Evolutionary conservation across 2,329 filamentous ascomycete genomes (phyloP), one percentile per base, ranked within the genome.

Genomic region (Plectosphaerella cucumerina): DNA sequence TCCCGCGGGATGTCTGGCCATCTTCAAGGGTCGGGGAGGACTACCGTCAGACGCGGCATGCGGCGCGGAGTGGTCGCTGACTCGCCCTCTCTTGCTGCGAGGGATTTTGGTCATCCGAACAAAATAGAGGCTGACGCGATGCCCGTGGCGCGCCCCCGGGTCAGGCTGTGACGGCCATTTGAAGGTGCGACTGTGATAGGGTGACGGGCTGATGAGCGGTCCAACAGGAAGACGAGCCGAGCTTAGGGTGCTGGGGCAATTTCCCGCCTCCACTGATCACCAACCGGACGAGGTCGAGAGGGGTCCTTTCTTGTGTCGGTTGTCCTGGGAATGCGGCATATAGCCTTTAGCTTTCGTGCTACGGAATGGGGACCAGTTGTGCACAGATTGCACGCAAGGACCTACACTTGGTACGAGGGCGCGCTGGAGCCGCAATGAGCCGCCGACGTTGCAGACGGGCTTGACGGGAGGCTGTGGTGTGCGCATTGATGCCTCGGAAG

Each of bases 201-300:
- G 45, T 39, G 45, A 47, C 23, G 33, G 23, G 14, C 31, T 22
- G 34, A 12, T 42, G 39, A 42, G 17, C 15, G 44, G 20, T 22
- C 44, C 45, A 47, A 47, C 45, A 47, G 45, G 45, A 47, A 47
- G 45, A 18, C 34, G 34, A 39, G 33, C 45, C 45, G 45, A 37
- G 14, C 33, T 20, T 18, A 31, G 34, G 34, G 18, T 22, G 45
- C 12, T 39, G 45, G 17, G 14, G 45, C 45, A 47, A 47, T 47
- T 47, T 47, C 45, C 45, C 34, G 21, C 18, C 45, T 15, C 21
- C 34, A 34, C 22, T 22, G 44, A 47, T 47, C 44, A 22, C 17
- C 44, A 31, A 31, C 26, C 26, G 26, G 26, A 31, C 26, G 26
- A 31, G 26, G 4, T 31, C 26, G 26, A 31, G 26, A 31, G 26